Conservation (phyloP, 2,329 filamentous ascomycete species). For the Diaporthe vexans region DNA sequence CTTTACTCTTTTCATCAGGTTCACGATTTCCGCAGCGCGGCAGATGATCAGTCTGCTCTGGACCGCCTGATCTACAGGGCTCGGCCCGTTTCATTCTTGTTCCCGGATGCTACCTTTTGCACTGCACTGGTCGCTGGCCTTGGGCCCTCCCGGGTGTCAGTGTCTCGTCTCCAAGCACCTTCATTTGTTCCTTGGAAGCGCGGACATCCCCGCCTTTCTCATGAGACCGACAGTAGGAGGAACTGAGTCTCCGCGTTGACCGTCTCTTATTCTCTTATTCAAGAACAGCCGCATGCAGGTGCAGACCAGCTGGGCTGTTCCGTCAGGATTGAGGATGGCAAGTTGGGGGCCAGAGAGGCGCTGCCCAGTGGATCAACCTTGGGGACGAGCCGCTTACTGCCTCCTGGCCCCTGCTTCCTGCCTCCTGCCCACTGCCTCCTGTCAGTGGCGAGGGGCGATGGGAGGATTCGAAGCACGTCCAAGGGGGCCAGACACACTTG, state of each 20-base stretch:
- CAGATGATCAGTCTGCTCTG: not conserved
- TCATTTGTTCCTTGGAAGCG: not conserved
- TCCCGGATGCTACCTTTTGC: conserved; percentile 21
- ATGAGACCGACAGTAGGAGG: not conserved
- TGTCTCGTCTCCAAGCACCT: not conserved
- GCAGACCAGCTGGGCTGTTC: conserved; percentile 1
- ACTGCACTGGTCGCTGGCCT: not conserved
- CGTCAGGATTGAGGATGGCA: conserved; percentile 3
- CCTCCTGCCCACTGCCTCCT: not conserved
- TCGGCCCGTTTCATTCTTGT: conserved; percentile 27
- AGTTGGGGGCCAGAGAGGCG: conserved; percentile 1
- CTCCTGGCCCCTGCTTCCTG: no score
- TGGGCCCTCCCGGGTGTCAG: not conserved
- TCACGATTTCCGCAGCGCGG: not conserved
- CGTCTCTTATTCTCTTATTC: not conserved
- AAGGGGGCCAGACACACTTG: not conserved
- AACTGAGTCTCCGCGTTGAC: not conserved
- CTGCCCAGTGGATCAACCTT: not conserved
- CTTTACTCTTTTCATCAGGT: not conserved
- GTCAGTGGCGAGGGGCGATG: not conserved
- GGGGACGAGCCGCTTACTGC: not conserved
- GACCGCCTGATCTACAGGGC: conserved; percentile 19
- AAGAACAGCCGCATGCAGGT: not conserved
- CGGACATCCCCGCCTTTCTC: not conserved
- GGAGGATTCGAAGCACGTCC: conserved; percentile 6